These are phyloP conservation scores for Magnusiomyces starmeri DNA, from an alignment of 1,139 yeast genomes.

Conservation along the genomic window DNA sequence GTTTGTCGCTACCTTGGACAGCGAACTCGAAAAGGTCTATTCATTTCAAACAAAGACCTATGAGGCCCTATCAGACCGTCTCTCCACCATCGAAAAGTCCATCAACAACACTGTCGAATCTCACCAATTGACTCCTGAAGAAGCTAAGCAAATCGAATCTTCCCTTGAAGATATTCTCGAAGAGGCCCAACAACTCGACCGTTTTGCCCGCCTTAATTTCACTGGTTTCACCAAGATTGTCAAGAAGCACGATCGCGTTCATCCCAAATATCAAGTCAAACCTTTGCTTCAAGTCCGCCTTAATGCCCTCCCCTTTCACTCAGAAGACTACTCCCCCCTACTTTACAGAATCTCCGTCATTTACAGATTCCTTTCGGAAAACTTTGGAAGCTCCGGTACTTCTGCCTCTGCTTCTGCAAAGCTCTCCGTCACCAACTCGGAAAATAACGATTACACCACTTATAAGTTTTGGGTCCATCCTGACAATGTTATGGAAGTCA, in stretches of 20 bases:
- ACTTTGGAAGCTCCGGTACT: slow-evolving; percentile 30
- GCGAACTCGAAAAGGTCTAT: slow-evolving; percentile 88
- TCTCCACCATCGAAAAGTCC: slow-evolving; percentile 51
- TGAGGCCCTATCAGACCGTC: slow-evolving; percentile 56
- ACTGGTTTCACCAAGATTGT: slow-evolving; percentile 93
- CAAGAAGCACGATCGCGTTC: slow-evolving; percentile 90
- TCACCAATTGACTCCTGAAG: slow-evolving; percentile 26
- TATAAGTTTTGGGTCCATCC: slow-evolving; percentile 95
- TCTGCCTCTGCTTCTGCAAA: slow-evolving; percentile 28
- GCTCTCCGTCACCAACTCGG: slow-evolving; percentile 34
- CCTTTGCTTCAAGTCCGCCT: slow-evolving; percentile 84
- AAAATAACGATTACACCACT: slow-evolving; percentile 58
- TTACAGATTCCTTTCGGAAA: slow-evolving; percentile 74
- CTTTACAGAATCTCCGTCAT: slow-evolving; percentile 74
- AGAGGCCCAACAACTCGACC: slow-evolving; percentile 79
- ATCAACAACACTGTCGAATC: slow-evolving; percentile 32
- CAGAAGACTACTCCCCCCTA: slow-evolving; percentile 91
- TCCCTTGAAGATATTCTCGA: slow-evolving; percentile 67
- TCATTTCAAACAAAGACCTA: slow-evolving; percentile 71
- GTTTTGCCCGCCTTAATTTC: slow-evolving; percentile 81
- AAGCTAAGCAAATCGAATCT: slow-evolving; percentile 50
- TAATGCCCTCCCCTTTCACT: slow-evolving; percentile 81
- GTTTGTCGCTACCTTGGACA: slow-evolving; percentile 76
- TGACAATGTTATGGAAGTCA: slow-evolving; percentile 93
- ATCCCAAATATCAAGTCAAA: slow-evolving; percentile 75